A percentile compares a stretch with the other conserved stretches of the same genome.
phyloP scores from a whole-genome alignment of 2,329 filamentous ascomycete genomes.

The Alternaria arborescens region DNA sequence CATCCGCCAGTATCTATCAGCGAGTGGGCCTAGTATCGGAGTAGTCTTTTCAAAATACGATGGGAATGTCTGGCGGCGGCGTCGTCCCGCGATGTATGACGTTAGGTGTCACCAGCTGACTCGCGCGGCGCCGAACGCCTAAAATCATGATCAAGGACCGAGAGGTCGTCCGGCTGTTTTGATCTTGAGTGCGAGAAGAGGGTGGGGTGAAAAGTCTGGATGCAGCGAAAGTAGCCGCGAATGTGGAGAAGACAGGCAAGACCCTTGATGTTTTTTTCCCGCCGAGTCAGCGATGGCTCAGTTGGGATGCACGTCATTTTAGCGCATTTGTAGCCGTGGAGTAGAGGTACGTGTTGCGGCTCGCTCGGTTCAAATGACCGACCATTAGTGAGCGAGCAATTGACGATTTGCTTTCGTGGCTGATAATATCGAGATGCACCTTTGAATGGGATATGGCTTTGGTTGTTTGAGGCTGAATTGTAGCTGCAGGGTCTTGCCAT shows the following conservation, averaged over 20 bases:
- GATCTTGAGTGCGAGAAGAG: conserved; percentile 12
- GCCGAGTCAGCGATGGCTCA: conserved; percentile 26
- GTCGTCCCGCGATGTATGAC: not conserved
- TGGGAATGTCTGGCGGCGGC: not conserved
- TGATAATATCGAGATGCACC: conserved; percentile 8
- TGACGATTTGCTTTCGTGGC: conserved; percentile 14
- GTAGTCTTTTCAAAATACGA: not conserved
- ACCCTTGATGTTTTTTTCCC: conserved; percentile 19
- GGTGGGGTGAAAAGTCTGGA: conserved; percentile 28
- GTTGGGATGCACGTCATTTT: conserved; percentile 37
- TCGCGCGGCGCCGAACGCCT: conserved; percentile 15
- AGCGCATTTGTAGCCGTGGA: conserved; percentile 28
- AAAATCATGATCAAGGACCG: conserved; percentile 6
- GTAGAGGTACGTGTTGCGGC: conserved; percentile 19
- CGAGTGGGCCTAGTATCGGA: not conserved
- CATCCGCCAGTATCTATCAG: conserved; percentile 14
- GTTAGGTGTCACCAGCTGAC: conserved; percentile 5
- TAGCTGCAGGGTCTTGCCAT: conserved; percentile 13
- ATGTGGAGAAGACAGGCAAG: conserved; percentile 29
- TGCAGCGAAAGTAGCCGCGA: conserved; percentile 22
- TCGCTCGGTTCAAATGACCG: conserved; percentile 29
- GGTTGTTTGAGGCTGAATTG: conserved; percentile 7
- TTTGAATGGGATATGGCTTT: conserved; percentile 1
- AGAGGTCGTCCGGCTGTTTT: conserved; percentile 10
- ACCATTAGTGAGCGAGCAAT: conserved; percentile 16